Base-by-base conservation (phyloP, 208 protist species). In the Leishmania tarentolae region DNA sequence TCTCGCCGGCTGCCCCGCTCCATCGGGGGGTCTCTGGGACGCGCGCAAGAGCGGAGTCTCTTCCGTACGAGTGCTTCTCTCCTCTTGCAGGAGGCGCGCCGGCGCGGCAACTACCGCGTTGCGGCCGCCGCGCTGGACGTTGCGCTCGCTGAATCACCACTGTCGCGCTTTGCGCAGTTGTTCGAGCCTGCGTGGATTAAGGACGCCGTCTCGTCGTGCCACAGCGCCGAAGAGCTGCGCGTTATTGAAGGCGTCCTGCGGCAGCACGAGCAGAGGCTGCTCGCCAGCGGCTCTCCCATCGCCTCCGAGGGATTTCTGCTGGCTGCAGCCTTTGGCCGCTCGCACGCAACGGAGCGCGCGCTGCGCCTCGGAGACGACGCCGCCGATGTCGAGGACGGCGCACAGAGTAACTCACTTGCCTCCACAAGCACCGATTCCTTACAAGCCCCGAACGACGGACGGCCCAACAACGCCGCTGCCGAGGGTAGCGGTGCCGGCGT, bases 41-140 rank as follows among this genome's bases (percentile, higher is more conserved):
- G 53, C 35, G 56, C 86, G 6, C 92, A 95, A 75, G 86, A 90
- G 71, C 82, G 82, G 42, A 93, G 87, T 75, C 87, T 83, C 80
- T 71, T 92, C 37, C 90, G 90, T 35, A 85, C 83, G 9, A 90
- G 84, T 46, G 57, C 92, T 8, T 86, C 78, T 2, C 83, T 96
- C n/a, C 19, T 97, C 4, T 83, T 96, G 77, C 86, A 90, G n/a
- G 94, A 97, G 80, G 91, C 94, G 4, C 79, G 87, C 37, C 80
- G 86, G n/a, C 84, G 84, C 1, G 80, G 52, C 1, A 70, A 83
- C 82, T 83, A 79, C 65, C 52, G 71, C 63, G 88, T 96, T 0
- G 91, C 92, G 0, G 85, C 85, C 13, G 86, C 82, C 1, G 85
- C 92, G 40, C 70, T 96, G 66, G 68, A 83, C 31, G 86, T 92